Evolutionary conservation across 208 protist species (phyloP).

Genomic region (Trypanosoma rangeli): DNA sequence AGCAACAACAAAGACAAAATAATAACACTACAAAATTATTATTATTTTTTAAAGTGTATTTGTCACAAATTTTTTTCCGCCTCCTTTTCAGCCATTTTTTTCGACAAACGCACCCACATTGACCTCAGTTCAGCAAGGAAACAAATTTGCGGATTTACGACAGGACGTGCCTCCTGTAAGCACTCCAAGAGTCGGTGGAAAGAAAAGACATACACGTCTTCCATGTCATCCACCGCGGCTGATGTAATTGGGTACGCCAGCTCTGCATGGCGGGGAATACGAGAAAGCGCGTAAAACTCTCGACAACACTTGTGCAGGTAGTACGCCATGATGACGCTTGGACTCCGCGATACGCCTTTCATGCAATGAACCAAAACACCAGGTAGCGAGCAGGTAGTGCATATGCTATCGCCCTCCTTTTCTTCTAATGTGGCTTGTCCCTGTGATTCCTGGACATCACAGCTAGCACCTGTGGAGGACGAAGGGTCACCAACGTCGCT

Average conservation of each 20-base stretch:
- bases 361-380: slow-evolving; percentile 82
- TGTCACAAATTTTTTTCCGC: background rate
- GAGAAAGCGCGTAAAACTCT: slow-evolving; percentile 20
- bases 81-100: background rate
- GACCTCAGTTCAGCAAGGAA: slow-evolving; percentile 63
- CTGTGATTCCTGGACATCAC: background rate
- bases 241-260: background rate
- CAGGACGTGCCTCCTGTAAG: slow-evolving; percentile 44
- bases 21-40: background rate
- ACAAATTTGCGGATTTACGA: slow-evolving; percentile 63
- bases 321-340: slow-evolving; percentile 70
- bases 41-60: background rate
- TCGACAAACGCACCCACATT: slow-evolving; percentile 39
- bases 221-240: background rate
- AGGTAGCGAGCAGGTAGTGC: slow-evolving; percentile 16
- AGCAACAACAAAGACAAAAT: background rate
- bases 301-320: slow-evolving; percentile 28
- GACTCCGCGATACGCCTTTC: slow-evolving; percentile 75
- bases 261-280: background rate
- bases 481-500: background rate
- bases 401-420: background rate
- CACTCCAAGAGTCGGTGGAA: slow-evolving; percentile 34
- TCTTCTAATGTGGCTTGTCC: background rate
- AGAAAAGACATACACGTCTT: slow-evolving; percentile 10
- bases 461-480: background rate